Conservation (phyloP, 2,329 filamentous ascomycete species). For the Microascus cirrosus region DNA sequence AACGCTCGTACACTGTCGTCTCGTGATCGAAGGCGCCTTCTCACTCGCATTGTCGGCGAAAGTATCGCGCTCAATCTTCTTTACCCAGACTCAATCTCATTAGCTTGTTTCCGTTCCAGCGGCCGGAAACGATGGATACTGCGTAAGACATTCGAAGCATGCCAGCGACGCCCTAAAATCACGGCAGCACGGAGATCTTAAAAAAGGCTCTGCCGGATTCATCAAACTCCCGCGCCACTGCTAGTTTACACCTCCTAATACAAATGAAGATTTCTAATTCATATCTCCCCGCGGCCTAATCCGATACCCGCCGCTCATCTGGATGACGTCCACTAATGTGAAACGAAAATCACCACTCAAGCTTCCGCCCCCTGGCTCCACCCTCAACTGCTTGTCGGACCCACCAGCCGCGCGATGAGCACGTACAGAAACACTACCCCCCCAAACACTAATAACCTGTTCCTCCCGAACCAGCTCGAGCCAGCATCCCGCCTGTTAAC, state of each 20-base stretch:
- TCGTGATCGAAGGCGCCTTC: too few species aligned
- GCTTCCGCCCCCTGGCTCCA: not conserved
- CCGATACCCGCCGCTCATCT: not conserved
- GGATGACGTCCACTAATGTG: not conserved
- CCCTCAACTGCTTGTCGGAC: constrained; percentile 20
- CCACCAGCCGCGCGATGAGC: constrained; percentile 63
- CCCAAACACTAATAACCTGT: constrained; percentile 66
- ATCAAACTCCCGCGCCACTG: not conserved
- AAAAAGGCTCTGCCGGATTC: not conserved
- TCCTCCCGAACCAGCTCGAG: constrained; percentile 68
- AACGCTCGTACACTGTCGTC: too few species aligned
- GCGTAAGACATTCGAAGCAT: too few species aligned
- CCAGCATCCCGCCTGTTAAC: constrained; percentile 63
- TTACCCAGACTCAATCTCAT: too few species aligned
- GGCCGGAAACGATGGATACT: too few species aligned
- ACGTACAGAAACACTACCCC: constrained; percentile 72
- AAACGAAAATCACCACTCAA: not conserved
- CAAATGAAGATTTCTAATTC: not conserved
- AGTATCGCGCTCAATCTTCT: too few species aligned
- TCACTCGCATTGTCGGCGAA: too few species aligned
- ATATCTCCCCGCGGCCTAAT: not conserved
- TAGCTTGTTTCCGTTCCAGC: too few species aligned
- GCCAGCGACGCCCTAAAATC: not conserved
- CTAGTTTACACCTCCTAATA: not conserved
- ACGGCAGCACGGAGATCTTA: not conserved